Percentiles rank a stretch among this genome's conserved stretches.
Evolutionary conservation across 352 stramenopile species (phyloP).

Genomic region (Sclerospora graminicola): DNA sequence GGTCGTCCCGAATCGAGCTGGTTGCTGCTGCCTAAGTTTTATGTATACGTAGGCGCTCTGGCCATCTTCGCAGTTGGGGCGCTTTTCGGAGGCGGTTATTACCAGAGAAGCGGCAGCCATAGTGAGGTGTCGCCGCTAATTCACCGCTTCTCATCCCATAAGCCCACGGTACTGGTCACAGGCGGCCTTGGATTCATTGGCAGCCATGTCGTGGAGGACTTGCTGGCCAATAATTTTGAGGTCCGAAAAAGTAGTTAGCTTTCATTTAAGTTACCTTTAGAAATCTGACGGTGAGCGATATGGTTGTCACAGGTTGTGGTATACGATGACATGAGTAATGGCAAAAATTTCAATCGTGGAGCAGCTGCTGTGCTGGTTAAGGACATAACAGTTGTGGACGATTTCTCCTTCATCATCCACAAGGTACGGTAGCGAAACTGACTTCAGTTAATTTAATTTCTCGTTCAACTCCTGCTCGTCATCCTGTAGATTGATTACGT

Average conservation of each 20-base stretch:
- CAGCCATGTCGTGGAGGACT: slow-evolving; percentile 76
- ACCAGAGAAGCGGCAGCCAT: slow-evolving; percentile 25
- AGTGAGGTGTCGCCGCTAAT: slow-evolving; percentile 20
- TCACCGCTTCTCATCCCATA: slow-evolving; percentile 15
- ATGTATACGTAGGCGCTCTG: slow-evolving; percentile 58
- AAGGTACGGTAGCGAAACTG: slow-evolving; percentile 27
- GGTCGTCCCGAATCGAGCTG: slow-evolving; percentile 44
- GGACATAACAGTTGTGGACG: slow-evolving; percentile 72
- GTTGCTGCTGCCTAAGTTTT: slow-evolving; percentile 57
- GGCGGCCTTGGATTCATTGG: slow-evolving; percentile 78
- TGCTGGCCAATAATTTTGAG: slow-evolving; percentile 66
- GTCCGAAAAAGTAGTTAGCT: slow-evolving; percentile 13
- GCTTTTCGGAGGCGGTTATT: slow-evolving; percentile 62
- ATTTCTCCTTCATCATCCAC: slow-evolving; percentile 74
- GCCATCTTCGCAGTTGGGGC: slow-evolving; percentile 53
- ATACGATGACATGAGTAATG: slow-evolving; percentile 86
- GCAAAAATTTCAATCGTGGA: slow-evolving; percentile 75
- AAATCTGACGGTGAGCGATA: neutral
- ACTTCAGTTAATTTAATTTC: neutral
- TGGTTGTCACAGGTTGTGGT: slow-evolving; percentile 50
- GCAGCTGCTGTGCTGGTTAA: slow-evolving; percentile 69
- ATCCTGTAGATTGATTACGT: slow-evolving; percentile 69
- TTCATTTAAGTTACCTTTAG: slow-evolving; percentile 1
- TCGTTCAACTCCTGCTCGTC: slow-evolving; percentile 1
- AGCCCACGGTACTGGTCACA: slow-evolving; percentile 65